Base-by-base conservation (phyloP, 257 asterid species). In the Anisodus tanguticus region DNA sequence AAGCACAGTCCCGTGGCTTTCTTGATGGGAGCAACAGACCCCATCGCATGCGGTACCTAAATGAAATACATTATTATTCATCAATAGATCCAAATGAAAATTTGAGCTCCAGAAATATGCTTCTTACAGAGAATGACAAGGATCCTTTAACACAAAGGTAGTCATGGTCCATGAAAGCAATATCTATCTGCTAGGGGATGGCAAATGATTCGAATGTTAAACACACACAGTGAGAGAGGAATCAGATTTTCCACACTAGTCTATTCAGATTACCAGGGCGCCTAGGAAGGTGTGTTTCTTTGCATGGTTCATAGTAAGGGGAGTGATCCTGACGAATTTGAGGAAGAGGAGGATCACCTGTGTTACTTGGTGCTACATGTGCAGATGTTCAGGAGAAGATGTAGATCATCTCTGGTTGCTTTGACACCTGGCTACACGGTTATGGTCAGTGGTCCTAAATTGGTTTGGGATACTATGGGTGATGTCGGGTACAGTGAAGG, bases 31-130 rank as follows among this genome's bases (percentile, higher is more conserved):
- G 85, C 39, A 92, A 84, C 45, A 94, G 88, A 85, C 99, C 98
- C 99, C 99, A 95, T 80, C 99, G 89, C 94, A 95, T 88, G 83
- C 93, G 88, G 85, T 94, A 95, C 87, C 93, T 91, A 67, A 58
- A 85, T 8, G 39, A 80, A 26, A 81, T 60, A 9, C 59, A 81
- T 60, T 67, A 22, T 69, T 8, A 26, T 49, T 12, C 26, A 76
- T 31, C 22, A 26, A 17, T n/a, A 58, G 51, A 76, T 12, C 3
- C 12, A 53, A 63, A 72, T 31, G 76, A 17, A 79, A 79, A 53
- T 1, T 26, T 49, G 47, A 76, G 81, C 63, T 76, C 37, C 26
- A 76, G 8, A 76, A 76, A 49, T 51, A 76, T 51, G 63, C 22
- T 26, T 76, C 17, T 51, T 7, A 22, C 12, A 2, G 15, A 76